Percentiles rank a stretch among this genome's conserved stretches.
Conservation (phyloP, 495 filamentous ascomycete genomes). For the Xylaria venustula region DNA sequence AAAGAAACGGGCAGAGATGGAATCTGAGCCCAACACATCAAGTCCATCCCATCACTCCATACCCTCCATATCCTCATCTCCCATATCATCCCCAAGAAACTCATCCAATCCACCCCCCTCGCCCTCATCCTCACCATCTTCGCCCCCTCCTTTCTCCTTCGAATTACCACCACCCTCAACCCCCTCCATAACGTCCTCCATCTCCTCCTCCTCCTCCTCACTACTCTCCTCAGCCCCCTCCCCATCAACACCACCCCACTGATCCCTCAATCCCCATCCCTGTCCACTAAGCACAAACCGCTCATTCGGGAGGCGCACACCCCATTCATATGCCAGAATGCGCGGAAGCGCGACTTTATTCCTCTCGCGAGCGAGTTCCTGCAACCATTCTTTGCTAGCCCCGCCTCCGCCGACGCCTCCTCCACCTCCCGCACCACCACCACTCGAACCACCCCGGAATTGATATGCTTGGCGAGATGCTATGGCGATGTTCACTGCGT, state of each 20-base stretch:
- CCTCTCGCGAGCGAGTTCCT: constrained; percentile 77
- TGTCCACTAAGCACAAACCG: constrained; percentile 84
- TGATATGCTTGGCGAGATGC: constrained; percentile 49
- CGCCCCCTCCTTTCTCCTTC: constrained; percentile 33
- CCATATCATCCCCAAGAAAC: constrained; percentile 42
- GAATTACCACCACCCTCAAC: constrained; percentile 38
- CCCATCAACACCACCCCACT: constrained; percentile 52
- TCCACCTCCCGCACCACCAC: constrained; percentile 17
- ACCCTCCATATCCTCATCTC: constrained; percentile 33
- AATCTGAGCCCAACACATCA: no score
- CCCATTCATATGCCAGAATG: constrained; percentile 69
- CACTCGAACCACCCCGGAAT: constrained; percentile 45
- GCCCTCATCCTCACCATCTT: no score
- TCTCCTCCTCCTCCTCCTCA: constrained; percentile 54
- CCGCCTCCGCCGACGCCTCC: constrained; percentile 38
- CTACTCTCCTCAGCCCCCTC: constrained; percentile 48
- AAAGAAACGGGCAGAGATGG: no score
- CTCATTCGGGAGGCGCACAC: constrained; percentile 84
- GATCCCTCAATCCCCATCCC: constrained; percentile 78
- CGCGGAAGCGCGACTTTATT: constrained; percentile 80
- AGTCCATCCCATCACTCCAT: constrained; percentile 20
- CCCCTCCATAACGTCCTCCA: constrained; percentile 46
- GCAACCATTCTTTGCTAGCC: constrained; percentile 80
- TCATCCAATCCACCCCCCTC: constrained; percentile 58
- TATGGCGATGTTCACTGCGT: constrained; percentile 52